Base-by-base conservation (phyloP, 2,329 filamentous ascomycete genomes). In the Cladorrhinum sp. region DNA sequence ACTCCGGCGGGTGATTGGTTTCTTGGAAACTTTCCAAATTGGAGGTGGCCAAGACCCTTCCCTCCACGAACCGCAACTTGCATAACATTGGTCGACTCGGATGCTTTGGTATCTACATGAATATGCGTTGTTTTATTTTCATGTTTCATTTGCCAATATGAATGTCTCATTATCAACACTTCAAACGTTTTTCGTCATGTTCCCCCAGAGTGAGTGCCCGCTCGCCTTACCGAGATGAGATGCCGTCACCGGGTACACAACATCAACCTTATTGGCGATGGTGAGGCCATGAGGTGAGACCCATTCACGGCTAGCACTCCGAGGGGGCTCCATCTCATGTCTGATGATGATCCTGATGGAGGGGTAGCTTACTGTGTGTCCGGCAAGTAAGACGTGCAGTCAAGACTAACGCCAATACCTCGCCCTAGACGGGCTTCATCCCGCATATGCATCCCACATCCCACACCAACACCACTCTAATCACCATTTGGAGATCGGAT, bases 401-500 rank as follows among this genome's bases (percentile, higher is more conserved):
- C 7, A 22, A n/a, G 10, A 41, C 36, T 41, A 18, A n/a, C 3
- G 10, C 36, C 41, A 3, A 7, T 45, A 18, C 41, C 16, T 5
- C 18, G 3, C 3, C 41, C 41, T 13, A 36, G 7, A 36, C 3
- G 3, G 8, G 18, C 18, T 22, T 4, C 16, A 18, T 20, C 41
- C 41, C 41, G 41, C 41, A 45, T 45, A 32, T 45, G 41, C 18
- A 45, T 45, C n/a, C 41, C n/a, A n/a, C 41, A 45, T 45, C 41
- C 41, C n/a, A 20, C 41, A 45, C 8, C 41, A 18, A 18, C 16
- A 45, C 27, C 24, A 27, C 6, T 12, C 7, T 20, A 13, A 23
- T 8, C 20, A 27, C 32, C 3, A 51, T 24, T 61, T 57, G 57
- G 59, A 58, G 57, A 63, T 63, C 61, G 57, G 59, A 20, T 58